Evolutionary conservation across 805 yeast species (phyloP).

Genomic region (Yamadazyma philogaea): DNA sequence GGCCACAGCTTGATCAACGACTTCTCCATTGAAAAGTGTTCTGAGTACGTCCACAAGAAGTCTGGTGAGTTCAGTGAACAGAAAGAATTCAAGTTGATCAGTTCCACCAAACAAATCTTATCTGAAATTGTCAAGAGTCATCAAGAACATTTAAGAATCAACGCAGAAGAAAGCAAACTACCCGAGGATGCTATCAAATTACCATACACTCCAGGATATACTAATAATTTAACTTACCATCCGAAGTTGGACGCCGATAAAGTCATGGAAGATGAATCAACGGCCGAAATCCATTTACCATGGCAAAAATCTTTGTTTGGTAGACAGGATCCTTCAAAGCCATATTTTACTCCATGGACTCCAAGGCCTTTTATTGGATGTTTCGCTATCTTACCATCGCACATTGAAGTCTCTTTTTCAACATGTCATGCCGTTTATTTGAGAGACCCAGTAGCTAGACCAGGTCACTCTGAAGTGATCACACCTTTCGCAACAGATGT

Average conservation of each 20-base stretch:
- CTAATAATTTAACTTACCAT: conserved; percentile 29
- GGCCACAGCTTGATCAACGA: conserved; percentile 23
- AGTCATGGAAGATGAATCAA: conserved; percentile 48
- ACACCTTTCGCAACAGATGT: conserved; percentile 79
- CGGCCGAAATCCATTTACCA: conserved; percentile 58
- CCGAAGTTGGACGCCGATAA: conserved; percentile 42
- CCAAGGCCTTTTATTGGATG: conserved; percentile 93
- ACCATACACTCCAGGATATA: conserved; percentile 29
- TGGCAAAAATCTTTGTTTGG: conserved; percentile 83
- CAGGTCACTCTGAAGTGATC: conserved; percentile 94
- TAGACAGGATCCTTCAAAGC: conserved; percentile 68
- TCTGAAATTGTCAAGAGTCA: conserved; percentile 35
- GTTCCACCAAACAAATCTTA: conserved; percentile 33
- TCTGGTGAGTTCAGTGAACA: conserved; percentile 31
- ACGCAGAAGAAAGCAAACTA: conserved; percentile 25
- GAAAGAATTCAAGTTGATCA: conserved; percentile 30
- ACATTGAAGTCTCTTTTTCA: conserved; percentile 81
- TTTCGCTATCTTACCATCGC: conserved; percentile 88
- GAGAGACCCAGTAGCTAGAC: conserved; percentile 96
- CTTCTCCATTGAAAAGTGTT: conserved; percentile 20
- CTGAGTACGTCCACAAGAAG: conserved; percentile 29
- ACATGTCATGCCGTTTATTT: conserved; percentile 96
- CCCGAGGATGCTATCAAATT: conserved; percentile 24
- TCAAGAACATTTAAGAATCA: conserved; percentile 30
- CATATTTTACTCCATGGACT: conserved; percentile 95